These are phyloP conservation scores for Cairneyella variabilis DNA, from an alignment of 495 filamentous ascomycete species.

Conservation along the genomic window DNA sequence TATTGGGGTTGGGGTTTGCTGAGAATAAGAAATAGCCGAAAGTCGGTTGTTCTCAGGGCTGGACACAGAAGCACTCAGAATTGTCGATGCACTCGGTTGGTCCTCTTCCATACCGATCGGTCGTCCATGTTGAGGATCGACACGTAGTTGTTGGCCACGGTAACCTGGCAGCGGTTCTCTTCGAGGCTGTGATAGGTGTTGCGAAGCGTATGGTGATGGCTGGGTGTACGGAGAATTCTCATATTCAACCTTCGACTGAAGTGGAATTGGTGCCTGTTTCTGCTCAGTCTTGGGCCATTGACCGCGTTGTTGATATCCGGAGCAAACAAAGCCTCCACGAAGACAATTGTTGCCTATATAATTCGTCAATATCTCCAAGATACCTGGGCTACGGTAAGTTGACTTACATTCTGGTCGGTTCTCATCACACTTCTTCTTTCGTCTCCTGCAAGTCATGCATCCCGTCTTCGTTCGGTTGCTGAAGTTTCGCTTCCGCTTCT, in stretches of 20 bases:
- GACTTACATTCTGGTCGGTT: slow-evolving; percentile 83
- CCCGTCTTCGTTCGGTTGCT: slow-evolving; percentile 97
- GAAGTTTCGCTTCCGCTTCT: slow-evolving; percentile 82
- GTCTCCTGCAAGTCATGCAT: slow-evolving; percentile 87
- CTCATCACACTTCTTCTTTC: slow-evolving; percentile 99
- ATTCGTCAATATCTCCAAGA: slow-evolving; percentile 5
- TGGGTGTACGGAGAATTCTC: slow-evolving; percentile 50
- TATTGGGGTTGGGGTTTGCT: slow-evolving; percentile 42
- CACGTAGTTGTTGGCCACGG: slow-evolving; percentile 49
- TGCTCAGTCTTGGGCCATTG: slow-evolving; percentile 62
- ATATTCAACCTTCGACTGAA: slow-evolving; percentile 82
- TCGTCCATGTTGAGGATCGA: slow-evolving; percentile 49
- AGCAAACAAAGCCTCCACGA: slow-evolving; percentile 86
- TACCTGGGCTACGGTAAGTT: not conserved
- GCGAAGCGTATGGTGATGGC: slow-evolving; percentile 32
- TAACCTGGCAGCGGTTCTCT: slow-evolving; percentile 47
- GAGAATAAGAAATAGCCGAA: slow-evolving; percentile 47
- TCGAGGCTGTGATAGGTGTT: slow-evolving; percentile 29
- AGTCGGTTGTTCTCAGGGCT: slow-evolving; percentile 51
- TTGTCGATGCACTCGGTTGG: slow-evolving; percentile 42
- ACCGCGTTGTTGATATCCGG: slow-evolving; percentile 81
- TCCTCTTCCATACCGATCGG: slow-evolving; percentile 43
- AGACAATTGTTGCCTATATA: slow-evolving; percentile 85
- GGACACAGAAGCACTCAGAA: slow-evolving; percentile 45
- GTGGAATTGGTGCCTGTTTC: slow-evolving; percentile 63